Evolutionary conservation across 306 rosid genomes (phyloP).

Genomic region (Sicyos edulis): DNA sequence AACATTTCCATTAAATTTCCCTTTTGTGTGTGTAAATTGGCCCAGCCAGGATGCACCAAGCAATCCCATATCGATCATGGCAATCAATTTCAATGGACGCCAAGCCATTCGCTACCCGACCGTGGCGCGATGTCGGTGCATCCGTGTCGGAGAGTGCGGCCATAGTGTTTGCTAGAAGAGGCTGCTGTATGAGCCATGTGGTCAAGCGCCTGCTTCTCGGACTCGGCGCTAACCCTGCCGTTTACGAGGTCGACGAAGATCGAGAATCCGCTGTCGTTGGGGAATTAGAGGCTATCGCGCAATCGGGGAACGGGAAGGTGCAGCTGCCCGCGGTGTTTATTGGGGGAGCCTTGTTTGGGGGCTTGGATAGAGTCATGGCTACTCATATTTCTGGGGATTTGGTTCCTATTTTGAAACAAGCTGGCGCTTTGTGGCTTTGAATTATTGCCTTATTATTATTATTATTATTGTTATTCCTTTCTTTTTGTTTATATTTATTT

Average conservation of each 20-base stretch:
- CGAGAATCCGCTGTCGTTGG: conserved; percentile 31
- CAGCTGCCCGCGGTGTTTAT: conserved; percentile 54
- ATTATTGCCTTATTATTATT: too few species aligned
- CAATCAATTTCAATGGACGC: too few species aligned
- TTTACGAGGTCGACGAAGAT: conserved; percentile 47
- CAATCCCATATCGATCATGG: too few species aligned
- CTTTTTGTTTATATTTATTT: too few species aligned
- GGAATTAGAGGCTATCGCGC: conserved; percentile 31
- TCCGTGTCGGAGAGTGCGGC: conserved; percentile 50
- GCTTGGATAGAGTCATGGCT: conserved; percentile 57
- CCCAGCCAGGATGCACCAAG: too few species aligned
- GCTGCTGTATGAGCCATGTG: conserved; percentile 66
- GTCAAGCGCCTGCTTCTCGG: conserved; percentile 51
- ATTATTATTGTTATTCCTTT: too few species aligned
- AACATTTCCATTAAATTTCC: background rate
- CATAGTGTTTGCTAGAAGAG: conserved; percentile 44
- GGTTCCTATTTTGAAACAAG: conserved; percentile 53
- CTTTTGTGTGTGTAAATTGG: background rate
- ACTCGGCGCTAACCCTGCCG: conserved; percentile 49
- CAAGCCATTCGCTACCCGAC: too few species aligned
- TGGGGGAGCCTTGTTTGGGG: conserved; percentile 54
- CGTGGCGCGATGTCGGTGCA: background rate
- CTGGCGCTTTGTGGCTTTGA: conserved; percentile 67
- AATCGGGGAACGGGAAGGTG: conserved; percentile 15
- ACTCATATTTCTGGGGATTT: conserved; percentile 65